phyloP scores from a whole-genome alignment of 495 filamentous ascomycete species.

The Astrothelium subdiscretum region DNA sequence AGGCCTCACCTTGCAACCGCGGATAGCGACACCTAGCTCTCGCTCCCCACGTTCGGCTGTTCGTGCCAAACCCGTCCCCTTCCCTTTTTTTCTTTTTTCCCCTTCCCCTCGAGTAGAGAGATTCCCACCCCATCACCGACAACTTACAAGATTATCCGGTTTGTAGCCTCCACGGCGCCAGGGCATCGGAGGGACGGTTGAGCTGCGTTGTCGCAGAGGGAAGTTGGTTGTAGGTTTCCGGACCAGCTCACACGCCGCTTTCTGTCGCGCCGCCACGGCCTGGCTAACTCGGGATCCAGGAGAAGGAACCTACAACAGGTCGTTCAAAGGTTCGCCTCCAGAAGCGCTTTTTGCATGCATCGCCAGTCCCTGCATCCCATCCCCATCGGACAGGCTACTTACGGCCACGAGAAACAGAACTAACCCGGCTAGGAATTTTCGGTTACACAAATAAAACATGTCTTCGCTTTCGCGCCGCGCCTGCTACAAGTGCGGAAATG shows the following conservation, averaged over 20 bases:
- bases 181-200: slow-evolving; percentile 12
- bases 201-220: slow-evolving; percentile 23
- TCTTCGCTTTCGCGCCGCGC: slow-evolving; percentile 94
- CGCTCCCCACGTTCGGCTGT: not conserved
- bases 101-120: not conserved
- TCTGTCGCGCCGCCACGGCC: not conserved
- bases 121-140: not conserved
- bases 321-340: not conserved
- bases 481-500: slow-evolving; percentile 99
- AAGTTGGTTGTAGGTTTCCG: slow-evolving; percentile 4
- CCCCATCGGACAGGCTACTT: not conserved
- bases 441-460: slow-evolving; percentile 35
- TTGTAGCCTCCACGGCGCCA: slow-evolving; percentile 3
- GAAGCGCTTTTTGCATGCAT: not conserved
- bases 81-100: not conserved
- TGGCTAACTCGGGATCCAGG: not conserved
- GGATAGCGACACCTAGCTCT: not conserved
- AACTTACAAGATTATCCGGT: slow-evolving; percentile 6
- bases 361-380: not conserved
- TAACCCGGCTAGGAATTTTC: not conserved
- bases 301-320: not conserved
- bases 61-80: not conserved
- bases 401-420: not conserved
- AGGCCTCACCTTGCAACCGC: slow-evolving; percentile 2
- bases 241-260: not conserved